Evolutionary conservation across 2,329 filamentous ascomycete genomes (phyloP).

Genomic region (Trichophyton equinum): DNA sequence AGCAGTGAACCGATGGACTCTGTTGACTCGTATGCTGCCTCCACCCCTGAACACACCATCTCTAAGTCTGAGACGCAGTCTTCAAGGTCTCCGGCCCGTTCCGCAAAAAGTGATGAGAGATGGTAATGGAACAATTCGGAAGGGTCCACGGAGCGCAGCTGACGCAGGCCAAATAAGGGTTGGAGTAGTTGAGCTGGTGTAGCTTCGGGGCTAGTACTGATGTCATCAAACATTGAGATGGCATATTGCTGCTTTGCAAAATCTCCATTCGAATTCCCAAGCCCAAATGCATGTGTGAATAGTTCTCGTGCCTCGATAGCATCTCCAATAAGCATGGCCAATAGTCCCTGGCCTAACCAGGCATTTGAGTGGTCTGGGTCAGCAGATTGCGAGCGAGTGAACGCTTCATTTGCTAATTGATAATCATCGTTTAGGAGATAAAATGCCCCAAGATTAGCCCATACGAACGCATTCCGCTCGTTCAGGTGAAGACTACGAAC

Average conservation of each 20-base stretch:
- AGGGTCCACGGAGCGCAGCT: slow-evolving; percentile 60
- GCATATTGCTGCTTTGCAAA: slow-evolving; percentile 69
- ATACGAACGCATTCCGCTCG: slow-evolving; percentile 69
- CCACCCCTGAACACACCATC: slow-evolving; percentile 54
- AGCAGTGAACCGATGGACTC: slow-evolving; percentile 64
- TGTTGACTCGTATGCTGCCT: slow-evolving; percentile 70
- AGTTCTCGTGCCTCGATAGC: slow-evolving; percentile 64
- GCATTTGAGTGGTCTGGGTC: slow-evolving; percentile 89
- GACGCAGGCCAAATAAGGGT: slow-evolving; percentile 76
- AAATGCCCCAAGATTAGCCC: slow-evolving; percentile 82
- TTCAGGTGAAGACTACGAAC: slow-evolving; percentile 86
- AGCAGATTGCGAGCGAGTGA: slow-evolving; percentile 79
- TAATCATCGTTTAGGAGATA: slow-evolving; percentile 74
- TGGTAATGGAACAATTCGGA: slow-evolving; percentile 62
- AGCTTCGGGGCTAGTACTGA: slow-evolving; percentile 39
- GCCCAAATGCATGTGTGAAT: slow-evolving; percentile 90
- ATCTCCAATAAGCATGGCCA: slow-evolving; percentile 67
- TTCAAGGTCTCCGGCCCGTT: slow-evolving; percentile 59
- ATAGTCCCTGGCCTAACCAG: slow-evolving; percentile 84
- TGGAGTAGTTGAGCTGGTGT: slow-evolving; percentile 55
- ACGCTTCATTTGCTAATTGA: slow-evolving; percentile 77
- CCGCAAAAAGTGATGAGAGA: slow-evolving; percentile 65
- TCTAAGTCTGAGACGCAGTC: slow-evolving; percentile 54
- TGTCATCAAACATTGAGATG: slow-evolving; percentile 67
- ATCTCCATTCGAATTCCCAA: slow-evolving; percentile 63